Conservation (phyloP, 345 rosid species). For the Citrus mangshanensis region DNA sequence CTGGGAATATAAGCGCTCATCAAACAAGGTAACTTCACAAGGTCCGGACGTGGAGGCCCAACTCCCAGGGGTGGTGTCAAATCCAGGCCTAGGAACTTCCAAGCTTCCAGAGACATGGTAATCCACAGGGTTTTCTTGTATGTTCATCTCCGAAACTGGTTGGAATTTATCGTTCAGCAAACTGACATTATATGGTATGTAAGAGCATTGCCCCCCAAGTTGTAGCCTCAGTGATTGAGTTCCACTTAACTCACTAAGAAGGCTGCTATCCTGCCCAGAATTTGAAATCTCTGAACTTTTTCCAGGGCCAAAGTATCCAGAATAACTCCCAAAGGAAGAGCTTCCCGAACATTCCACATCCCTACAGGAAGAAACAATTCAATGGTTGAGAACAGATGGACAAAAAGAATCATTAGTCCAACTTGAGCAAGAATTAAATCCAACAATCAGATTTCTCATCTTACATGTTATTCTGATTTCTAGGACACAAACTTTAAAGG, state of each 20-base stretch:
- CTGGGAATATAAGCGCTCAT: constrained; percentile 52
- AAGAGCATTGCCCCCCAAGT: constrained; percentile 43
- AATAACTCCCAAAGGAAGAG: constrained; percentile 71
- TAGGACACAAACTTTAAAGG: not conserved
- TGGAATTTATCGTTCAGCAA: constrained; percentile 51
- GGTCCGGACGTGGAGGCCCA: constrained; percentile 62
- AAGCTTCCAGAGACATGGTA: constrained; percentile 56
- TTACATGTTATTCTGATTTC: not conserved
- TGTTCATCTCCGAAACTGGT: constrained; percentile 43
- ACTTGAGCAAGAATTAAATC: not conserved
- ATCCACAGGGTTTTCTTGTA: constrained; percentile 47
- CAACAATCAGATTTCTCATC: not conserved
- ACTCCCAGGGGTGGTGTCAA: constrained; percentile 37
- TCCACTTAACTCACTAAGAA: constrained; percentile 58
- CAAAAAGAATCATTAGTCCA: not conserved
- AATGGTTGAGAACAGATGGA: not conserved
- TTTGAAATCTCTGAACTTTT: constrained; percentile 61
- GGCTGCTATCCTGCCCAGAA: constrained; percentile 59
- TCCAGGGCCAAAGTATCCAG: constrained; percentile 57
- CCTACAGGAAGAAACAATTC: constrained; percentile 31
- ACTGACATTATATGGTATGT: constrained; percentile 43
- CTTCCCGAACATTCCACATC: constrained; percentile 71
- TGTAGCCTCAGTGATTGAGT: constrained; percentile 44
- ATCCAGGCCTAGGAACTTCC: constrained; percentile 49
- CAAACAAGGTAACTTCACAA: constrained; percentile 53